A percentile compares a stretch with the other conserved stretches of the same genome.
phyloP scores from a whole-genome alignment of 2,329 filamentous ascomycete species.

The Neofusicoccum laricinum region DNA sequence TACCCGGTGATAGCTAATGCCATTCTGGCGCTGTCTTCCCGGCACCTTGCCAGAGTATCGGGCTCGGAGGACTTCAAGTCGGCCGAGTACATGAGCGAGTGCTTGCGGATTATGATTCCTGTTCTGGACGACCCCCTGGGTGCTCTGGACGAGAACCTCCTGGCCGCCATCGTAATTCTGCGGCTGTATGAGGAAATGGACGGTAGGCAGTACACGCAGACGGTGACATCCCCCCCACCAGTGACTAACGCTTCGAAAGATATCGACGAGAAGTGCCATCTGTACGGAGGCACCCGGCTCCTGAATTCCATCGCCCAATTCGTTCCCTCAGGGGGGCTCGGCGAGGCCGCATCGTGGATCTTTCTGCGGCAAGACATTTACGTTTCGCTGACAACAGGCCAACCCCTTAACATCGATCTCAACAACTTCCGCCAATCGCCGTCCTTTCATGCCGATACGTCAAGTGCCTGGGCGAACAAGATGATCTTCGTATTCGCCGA shows the following conservation, averaged over 20 bases:
- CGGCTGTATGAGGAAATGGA: slow-evolving; percentile 50
- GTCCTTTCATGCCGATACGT: slow-evolving; percentile 29
- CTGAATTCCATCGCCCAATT: slow-evolving; percentile 39
- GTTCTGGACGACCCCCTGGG: slow-evolving; percentile 42
- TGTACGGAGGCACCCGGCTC: slow-evolving; percentile 38
- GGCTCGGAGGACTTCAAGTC: slow-evolving; percentile 42
- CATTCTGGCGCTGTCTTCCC: slow-evolving; percentile 46
- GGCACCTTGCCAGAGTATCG: slow-evolving; percentile 42
- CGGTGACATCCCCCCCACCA: no score
- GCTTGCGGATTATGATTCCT: slow-evolving; percentile 46
- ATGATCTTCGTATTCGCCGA: slow-evolving; percentile 31
- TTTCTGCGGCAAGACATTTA: slow-evolving; percentile 43
- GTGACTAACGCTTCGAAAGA: slow-evolving; percentile 15
- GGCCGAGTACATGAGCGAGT: slow-evolving; percentile 45
- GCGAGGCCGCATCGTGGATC: slow-evolving; percentile 41
- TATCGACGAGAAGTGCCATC: slow-evolving; percentile 38
- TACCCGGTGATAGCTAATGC: slow-evolving; percentile 49
- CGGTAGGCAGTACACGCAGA: slow-evolving; percentile 7
- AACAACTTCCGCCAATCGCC: slow-evolving; percentile 30
- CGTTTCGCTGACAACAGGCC: slow-evolving; percentile 35
- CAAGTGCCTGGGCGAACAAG: slow-evolving; percentile 32
- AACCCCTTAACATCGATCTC: slow-evolving; percentile 30
- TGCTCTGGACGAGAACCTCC: slow-evolving; percentile 46
- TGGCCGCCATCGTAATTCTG: slow-evolving; percentile 49
- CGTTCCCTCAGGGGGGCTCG: slow-evolving; percentile 37